phyloP scores from a whole-genome alignment of 2,329 filamentous ascomycete species.

The Aureobasidium namibiae region DNA sequence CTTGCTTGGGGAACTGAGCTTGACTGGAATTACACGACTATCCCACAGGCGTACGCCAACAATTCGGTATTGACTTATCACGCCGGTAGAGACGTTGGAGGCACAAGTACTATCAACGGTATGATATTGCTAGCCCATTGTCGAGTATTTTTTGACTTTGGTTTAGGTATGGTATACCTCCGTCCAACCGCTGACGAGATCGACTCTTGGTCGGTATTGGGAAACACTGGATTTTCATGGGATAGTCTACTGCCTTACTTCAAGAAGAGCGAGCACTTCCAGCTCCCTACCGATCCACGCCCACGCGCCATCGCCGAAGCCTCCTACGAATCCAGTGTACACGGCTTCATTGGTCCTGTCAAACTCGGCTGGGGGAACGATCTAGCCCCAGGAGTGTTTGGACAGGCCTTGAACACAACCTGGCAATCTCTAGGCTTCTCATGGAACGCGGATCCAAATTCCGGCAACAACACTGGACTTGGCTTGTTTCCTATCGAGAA shows the following conservation, averaged over 20 bases:
- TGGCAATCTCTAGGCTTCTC: conserved; percentile 28
- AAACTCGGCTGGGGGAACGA: conserved; percentile 12
- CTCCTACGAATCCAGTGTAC: background rate
- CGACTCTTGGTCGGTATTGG: background rate
- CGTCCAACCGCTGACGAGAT: background rate
- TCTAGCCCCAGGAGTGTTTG: background rate
- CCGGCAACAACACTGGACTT: conserved; percentile 28
- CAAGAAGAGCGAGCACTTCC: conserved; percentile 18
- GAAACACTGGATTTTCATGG: conserved; percentile 26
- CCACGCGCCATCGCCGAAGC: background rate
- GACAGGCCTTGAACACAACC: conserved; percentile 25
- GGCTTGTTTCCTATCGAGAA: conserved; percentile 26
- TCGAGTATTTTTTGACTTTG: background rate
- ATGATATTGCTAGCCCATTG: background rate
- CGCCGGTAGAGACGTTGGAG: conserved; percentile 30
- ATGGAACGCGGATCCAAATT: conserved; percentile 29
- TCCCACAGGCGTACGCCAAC: conserved; percentile 14
- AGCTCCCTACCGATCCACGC: conserved; percentile 2
- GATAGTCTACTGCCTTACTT: conserved; percentile 16
- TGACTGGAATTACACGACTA: conserved; percentile 19
- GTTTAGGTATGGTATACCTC: conserved; percentile 9
- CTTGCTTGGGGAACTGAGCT: conserved; percentile 11
- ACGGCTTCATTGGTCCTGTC: conserved; percentile 11
- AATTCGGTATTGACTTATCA: conserved; percentile 16
- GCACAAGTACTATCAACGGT: conserved; percentile 31